phyloP scores from a whole-genome alignment of 805 yeast species.

The Candida mattraensis region DNA sequence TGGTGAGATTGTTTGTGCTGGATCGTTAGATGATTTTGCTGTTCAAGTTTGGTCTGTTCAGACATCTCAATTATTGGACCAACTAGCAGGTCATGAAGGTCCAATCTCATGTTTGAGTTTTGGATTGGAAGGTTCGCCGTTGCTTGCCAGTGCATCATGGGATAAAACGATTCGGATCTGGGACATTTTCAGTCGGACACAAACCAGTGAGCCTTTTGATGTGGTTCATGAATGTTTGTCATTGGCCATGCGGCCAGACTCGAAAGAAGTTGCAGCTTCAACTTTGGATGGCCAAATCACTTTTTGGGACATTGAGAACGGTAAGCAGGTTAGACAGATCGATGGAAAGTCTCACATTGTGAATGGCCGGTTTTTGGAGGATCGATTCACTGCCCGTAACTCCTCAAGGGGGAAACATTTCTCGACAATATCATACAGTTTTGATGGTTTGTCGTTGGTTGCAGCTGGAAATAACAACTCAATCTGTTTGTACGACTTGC shows the following conservation, averaged over 20 bases:
- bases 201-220: conserved; percentile 87
- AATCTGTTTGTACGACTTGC: conserved; percentile 86
- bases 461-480: conserved; percentile 95
- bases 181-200: conserved; percentile 87
- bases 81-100: conserved; percentile 91
- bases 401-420: conserved; percentile 84
- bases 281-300: conserved; percentile 86
- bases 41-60: conserved; percentile 97
- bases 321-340: conserved; percentile 75
- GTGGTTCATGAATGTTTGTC: conserved; percentile 81
- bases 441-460: conserved; percentile 83
- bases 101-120: conserved; percentile 88
- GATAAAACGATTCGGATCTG: conserved; percentile 92
- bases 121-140: conserved; percentile 66
- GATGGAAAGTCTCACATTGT: conserved; percentile 87
- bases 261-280: conserved; percentile 84
- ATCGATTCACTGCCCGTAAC: conserved; percentile 76
- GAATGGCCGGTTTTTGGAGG: conserved; percentile 80
- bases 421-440: conserved; percentile 77
- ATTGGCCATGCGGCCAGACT: conserved; percentile 85
- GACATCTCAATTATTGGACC: conserved; percentile 86
- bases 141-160: conserved; percentile 93
- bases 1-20: conserved; percentile 96
- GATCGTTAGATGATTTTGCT: conserved; percentile 84
- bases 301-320: conserved; percentile 80